Percentiles rank a stretch among this genome's conserved stretches.
Conservation (phyloP, 2,329 filamentous ascomycete genomes). For the Neopestalotiopsis sp. region DNA sequence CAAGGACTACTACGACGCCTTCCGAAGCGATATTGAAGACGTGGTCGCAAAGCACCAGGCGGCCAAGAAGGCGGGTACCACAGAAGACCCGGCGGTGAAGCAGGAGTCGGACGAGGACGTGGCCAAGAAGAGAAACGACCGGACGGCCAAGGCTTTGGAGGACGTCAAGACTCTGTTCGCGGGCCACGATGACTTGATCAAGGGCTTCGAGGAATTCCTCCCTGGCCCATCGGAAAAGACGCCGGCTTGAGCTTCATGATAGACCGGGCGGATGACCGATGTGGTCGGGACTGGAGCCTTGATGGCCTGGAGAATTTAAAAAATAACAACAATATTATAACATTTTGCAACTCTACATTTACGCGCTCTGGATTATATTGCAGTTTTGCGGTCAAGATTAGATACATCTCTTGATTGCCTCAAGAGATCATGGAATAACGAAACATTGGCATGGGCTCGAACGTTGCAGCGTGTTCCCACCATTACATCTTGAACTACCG, state of each 20-base stretch:
- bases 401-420: too few relatives aligned
- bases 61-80: neutral
- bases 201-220: slow-evolving; percentile 16
- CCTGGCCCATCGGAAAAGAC: neutral
- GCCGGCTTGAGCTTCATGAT: neutral
- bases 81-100: neutral
- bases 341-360: too few relatives aligned
- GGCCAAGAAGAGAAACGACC: slow-evolving; percentile 12
- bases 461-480: too few relatives aligned
- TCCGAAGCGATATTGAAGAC: slow-evolving; percentile 15
- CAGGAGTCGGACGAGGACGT: slow-evolving; percentile 9
- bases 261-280: neutral
- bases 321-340: too few relatives aligned
- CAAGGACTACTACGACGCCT: slow-evolving; percentile 9
- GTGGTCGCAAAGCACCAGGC: slow-evolving; percentile 16
- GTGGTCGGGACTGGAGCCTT: neutral
- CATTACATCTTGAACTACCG: too few relatives aligned
- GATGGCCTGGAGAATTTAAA: too few relatives aligned
- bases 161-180: slow-evolving; percentile 14
- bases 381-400: too few relatives aligned
- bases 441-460: too few relatives aligned
- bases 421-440: too few relatives aligned
- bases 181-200: slow-evolving; percentile 13
- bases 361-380: too few relatives aligned
- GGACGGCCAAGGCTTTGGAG: slow-evolving; percentile 6